Conservation (phyloP, 371 early-diverging fungal species). For the Mortierella sp. region DNA sequence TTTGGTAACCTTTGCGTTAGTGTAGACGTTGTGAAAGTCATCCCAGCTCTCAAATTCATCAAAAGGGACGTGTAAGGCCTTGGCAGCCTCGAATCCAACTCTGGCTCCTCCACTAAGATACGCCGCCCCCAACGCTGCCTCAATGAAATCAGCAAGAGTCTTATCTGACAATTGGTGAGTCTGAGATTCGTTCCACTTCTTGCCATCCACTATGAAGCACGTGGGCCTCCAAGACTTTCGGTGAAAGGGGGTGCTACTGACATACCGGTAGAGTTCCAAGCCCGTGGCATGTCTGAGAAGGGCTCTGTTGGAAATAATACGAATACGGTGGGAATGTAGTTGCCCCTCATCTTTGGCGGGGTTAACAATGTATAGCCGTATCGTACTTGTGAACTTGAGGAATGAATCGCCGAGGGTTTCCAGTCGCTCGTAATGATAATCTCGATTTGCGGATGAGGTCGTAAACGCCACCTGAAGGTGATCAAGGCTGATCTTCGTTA, state of each 20-base stretch:
- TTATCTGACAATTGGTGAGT: constrained; percentile 81
- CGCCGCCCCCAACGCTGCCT: constrained; percentile 90
- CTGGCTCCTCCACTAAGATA: constrained; percentile 71
- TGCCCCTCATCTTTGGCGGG: constrained; percentile 88
- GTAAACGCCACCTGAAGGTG: constrained; percentile 83
- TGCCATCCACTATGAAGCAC: constrained; percentile 57
- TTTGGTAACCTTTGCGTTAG: constrained; percentile 2
- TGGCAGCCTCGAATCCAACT: constrained; percentile 73
- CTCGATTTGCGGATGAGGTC: constrained; percentile 74
- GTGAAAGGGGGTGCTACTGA: constrained; percentile 73
- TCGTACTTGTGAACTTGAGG: constrained; percentile 87
- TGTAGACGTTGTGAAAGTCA: constrained; percentile 57
- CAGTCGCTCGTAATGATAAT: constrained; percentile 92
- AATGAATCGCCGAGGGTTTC: constrained; percentile 96
- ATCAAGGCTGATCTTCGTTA: constrained; percentile 59
- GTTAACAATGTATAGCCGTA: constrained; percentile 82
- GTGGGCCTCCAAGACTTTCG: constrained; percentile 76
- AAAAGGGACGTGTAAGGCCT: constrained; percentile 69
- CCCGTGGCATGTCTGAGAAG: constrained; percentile 71
- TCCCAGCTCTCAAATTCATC: constrained; percentile 65
- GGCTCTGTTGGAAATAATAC: constrained; percentile 82
- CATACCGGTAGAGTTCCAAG: constrained; percentile 69
- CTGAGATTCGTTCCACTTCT: constrained; percentile 16
- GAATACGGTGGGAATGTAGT: constrained; percentile 77
- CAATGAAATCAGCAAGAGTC: constrained; percentile 90